Percentiles rank a stretch among this genome's conserved stretches.
Evolutionary conservation across 2,329 filamentous ascomycete species (phyloP).

Genomic region (Immersiporthe knoxdaviesiana): DNA sequence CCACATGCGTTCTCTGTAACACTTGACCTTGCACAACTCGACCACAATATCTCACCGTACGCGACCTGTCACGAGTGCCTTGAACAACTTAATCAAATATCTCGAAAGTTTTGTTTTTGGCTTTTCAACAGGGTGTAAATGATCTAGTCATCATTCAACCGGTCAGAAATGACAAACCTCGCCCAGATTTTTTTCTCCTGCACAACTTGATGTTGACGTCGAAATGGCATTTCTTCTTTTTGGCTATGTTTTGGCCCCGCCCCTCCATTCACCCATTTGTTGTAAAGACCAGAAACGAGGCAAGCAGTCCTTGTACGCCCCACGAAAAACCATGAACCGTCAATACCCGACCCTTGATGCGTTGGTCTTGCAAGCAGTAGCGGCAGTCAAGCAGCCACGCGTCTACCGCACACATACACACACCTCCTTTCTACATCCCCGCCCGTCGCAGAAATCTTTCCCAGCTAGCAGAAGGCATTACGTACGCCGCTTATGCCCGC

Average conservation of each 20-base stretch:
- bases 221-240: constrained; percentile 32
- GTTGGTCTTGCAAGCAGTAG: constrained; percentile 30
- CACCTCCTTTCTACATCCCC: constrained; percentile 20
- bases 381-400: constrained; percentile 28
- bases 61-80: neutral
- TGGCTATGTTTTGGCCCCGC: constrained; percentile 31
- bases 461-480: constrained; percentile 12
- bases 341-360: constrained; percentile 26
- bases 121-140: constrained; percentile 26
- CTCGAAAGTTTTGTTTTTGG: constrained; percentile 29
- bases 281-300: constrained; percentile 39
- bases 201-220: constrained; percentile 25
- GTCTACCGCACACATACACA: constrained; percentile 27
- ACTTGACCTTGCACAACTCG: neutral
- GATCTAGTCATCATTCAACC: constrained; percentile 25
- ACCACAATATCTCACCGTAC: neutral
- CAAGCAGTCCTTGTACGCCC: constrained; percentile 41
- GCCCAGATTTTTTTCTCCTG: constrained; percentile 17
- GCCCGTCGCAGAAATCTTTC: constrained; percentile 16
- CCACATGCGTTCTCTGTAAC: neutral
- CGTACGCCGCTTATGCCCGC: constrained; percentile 72
- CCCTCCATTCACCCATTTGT: constrained; percentile 35
- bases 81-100: constrained; percentile 10
- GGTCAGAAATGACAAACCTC: constrained; percentile 23
- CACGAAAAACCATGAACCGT: constrained; percentile 38